Evolutionary conservation across 129 eudicot genomes (phyloP), one percentile per base, ranked within the genome.

Genomic region (Pseudognaphalium luteoalbum): DNA sequence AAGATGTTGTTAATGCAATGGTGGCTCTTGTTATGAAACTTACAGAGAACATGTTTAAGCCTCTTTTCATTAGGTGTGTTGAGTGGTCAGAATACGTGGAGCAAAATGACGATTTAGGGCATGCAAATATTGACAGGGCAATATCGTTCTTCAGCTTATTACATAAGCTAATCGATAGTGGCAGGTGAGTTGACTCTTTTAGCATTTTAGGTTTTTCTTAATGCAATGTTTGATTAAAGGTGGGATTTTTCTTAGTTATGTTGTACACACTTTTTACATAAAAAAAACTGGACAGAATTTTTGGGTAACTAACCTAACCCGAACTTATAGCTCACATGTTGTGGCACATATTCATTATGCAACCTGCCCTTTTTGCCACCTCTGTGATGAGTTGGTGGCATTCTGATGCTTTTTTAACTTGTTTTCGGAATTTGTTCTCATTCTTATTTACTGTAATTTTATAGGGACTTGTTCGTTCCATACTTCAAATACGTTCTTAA

Each of bases 41-140:
- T 69, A 94, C 98, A 0, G 98, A 94, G 76, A 83, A 88, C 77
- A 94, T 91, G 97, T 94, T 94, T 82, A 89, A 84, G 87, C 97
- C 98, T 79, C 96, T 94, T 59, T 89, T 94, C 72, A 82, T 91
- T 32, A 87, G 86, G 91, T 83, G 93, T 81, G 84, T 94, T 70
- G 98, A 94, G 62, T 94, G 98, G 98, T 90, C 90, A 25, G 91
- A 86, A 14, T 68, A 78, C 52, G 50, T 78, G 33, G 91, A 78
- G 44, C 85, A 76, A 78, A 79, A 68, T 84, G 87, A 82, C 51
- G 78, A 60, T 39, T 29, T 71, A 15, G 90, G 73, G 50, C 76
- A 71, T 67, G 81, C 81, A 73, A 87, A 67, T 70, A 68, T 87
- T n/a, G 82, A 77, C 29, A 79, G 97, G 64, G 80, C 91, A 33